Conservation (phyloP, 805 yeast genomes). For the Jamesozyma jinghongensis region DNA sequence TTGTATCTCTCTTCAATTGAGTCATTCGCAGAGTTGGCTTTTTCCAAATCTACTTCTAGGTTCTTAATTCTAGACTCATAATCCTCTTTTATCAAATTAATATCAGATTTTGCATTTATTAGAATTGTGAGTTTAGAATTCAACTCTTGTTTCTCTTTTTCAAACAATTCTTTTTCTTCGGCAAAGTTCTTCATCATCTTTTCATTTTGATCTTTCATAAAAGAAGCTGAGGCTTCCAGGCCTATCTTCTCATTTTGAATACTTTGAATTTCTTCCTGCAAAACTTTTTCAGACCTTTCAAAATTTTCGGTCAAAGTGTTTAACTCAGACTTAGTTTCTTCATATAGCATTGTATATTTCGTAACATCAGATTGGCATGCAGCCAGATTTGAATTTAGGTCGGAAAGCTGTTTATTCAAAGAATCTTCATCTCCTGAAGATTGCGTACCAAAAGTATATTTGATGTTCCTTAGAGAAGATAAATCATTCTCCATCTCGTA, state of each 20-base stretch:
- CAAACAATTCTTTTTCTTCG: neutral
- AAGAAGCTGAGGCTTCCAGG: neutral
- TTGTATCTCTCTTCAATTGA: no score
- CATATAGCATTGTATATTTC: neutral
- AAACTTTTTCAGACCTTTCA: slow-evolving; percentile 15
- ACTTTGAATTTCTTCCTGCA: slow-evolving; percentile 35
- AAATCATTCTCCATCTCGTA: neutral
- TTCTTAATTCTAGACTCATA: neutral
- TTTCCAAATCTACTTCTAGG: neutral
- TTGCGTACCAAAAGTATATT: neutral
- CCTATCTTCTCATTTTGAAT: slow-evolving; percentile 21
- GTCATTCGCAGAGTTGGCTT: neutral
- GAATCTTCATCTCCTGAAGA: neutral
- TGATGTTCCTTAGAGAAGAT: neutral
- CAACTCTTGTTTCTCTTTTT: neutral
- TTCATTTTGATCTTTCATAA: neutral
- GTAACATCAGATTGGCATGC: neutral
- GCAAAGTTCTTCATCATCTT: neutral
- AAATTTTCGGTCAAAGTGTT: neutral
- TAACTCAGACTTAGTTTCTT: neutral
- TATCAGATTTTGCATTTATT: neutral
- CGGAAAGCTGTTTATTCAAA: neutral
- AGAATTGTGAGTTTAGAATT: neutral
- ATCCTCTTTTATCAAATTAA: neutral
- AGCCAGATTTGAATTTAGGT: neutral